These are phyloP conservation scores for Angomonas ambiguus DNA, from an alignment of 208 protist species.

Conservation along the genomic window DNA sequence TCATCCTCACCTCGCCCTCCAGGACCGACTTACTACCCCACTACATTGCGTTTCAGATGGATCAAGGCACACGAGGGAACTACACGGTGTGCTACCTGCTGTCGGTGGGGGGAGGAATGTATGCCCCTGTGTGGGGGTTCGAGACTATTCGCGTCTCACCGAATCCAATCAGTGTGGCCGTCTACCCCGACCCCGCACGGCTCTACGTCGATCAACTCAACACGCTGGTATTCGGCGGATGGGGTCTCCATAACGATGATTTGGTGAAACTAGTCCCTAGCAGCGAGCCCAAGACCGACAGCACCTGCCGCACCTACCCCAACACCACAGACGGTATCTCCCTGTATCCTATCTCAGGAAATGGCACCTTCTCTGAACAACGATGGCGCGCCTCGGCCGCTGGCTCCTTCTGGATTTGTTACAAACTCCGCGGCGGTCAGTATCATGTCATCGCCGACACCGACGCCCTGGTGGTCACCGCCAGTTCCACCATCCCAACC, in stretches of 20 bases:
- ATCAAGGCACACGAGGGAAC: conserved; percentile 50
- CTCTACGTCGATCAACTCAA: conserved; percentile 36
- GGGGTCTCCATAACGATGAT: conserved; percentile 51
- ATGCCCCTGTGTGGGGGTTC: conserved; percentile 76
- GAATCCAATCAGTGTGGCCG: conserved; percentile 50
- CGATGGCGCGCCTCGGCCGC: conserved; percentile 23
- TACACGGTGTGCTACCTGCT: conserved; percentile 73
- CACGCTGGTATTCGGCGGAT: conserved; percentile 68
- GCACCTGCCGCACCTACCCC: conserved; percentile 22
- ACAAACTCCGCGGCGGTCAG: conserved; percentile 82
- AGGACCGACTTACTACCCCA: conserved; percentile 52
- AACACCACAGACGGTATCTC: conserved; percentile 8
- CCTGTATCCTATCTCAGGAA: conserved; percentile 54
- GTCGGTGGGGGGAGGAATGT: conserved; percentile 18
- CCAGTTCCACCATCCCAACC: conserved; percentile 32
- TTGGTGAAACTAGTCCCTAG: conserved; percentile 59
- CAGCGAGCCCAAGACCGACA: conserved; percentile 17
- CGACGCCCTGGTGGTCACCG: conserved; percentile 17
- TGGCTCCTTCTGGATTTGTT: conserved; percentile 67
- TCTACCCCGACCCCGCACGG: conserved; percentile 20
- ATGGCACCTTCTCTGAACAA: conserved; percentile 69
- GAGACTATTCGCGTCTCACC: conserved; percentile 31
- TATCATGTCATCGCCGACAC: conserved; percentile 53
- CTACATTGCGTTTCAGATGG: conserved; percentile 65
- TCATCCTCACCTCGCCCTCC: conserved; percentile 47